Evolutionary conservation across 2,329 filamentous ascomycete species (phyloP).

Genomic region (Botrytis fabae): DNA sequence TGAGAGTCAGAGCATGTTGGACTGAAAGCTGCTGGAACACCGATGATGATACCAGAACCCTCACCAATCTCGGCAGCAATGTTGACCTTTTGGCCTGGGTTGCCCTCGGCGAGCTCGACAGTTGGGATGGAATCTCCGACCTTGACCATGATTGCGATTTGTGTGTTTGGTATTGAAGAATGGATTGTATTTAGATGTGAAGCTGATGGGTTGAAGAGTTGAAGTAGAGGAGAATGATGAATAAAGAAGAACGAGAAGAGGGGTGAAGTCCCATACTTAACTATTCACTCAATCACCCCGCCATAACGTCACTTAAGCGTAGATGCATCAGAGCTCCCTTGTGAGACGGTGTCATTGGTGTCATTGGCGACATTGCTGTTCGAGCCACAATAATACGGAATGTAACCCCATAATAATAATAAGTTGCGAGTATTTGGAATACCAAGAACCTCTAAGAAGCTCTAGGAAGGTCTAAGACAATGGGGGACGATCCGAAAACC

Average conservation of each 20-base stretch:
- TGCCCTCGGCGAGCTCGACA: constrained; percentile 75
- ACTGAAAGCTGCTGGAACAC: constrained; percentile 79
- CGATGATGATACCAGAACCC: constrained; percentile 78
- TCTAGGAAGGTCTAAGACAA: constrained; percentile 10
- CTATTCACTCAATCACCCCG: neutral
- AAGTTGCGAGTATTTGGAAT: constrained; percentile 9
- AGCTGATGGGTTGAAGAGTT: neutral
- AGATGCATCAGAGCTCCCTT: neutral
- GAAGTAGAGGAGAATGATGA: neutral
- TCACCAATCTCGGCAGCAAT: constrained; percentile 68
- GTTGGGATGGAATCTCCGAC: constrained; percentile 78
- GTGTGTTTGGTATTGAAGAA: neutral
- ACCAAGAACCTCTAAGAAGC: constrained; percentile 6
- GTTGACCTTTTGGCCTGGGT: constrained; percentile 87
- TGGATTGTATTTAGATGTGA: neutral
- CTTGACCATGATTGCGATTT: constrained; percentile 50
- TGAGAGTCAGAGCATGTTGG: constrained; percentile 68
- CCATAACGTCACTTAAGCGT: constrained; percentile 7
- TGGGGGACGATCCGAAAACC: neutral
- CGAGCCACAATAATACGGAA: neutral
- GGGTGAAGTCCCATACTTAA: constrained; percentile 4
- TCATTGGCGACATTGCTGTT: neutral
- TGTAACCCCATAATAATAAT: neutral
- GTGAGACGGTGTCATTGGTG: neutral
- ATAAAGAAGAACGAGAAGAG: neutral